Percentiles rank a stretch among this genome's conserved stretches.
These are phyloP conservation scores for Alternaria postmessia DNA, from an alignment of 2,329 filamentous ascomycete genomes.

Conservation along the genomic window DNA sequence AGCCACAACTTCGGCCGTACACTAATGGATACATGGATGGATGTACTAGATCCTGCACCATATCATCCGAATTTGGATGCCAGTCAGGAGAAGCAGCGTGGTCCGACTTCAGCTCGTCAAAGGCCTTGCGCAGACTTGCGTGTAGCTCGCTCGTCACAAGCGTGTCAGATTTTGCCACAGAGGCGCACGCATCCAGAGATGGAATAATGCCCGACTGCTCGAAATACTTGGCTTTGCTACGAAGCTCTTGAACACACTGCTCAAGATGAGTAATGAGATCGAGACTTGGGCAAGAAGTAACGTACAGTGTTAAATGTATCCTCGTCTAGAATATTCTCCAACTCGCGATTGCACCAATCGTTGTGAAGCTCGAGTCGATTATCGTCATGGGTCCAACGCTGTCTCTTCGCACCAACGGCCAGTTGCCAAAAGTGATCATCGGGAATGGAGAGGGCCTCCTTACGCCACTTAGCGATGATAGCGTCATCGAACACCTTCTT, in stretches of 20 bases:
- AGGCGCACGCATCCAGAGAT: constrained; percentile 56
- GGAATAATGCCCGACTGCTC: constrained; percentile 53
- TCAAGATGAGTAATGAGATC: background rate
- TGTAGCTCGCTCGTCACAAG: constrained; percentile 52
- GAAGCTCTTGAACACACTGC: constrained; percentile 54
- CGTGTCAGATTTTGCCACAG: constrained; percentile 64
- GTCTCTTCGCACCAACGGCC: constrained; percentile 15
- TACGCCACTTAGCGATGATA: constrained; percentile 35
- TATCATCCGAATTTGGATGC: constrained; percentile 65
- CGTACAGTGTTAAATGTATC: constrained; percentile 26
- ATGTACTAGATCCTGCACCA: constrained; percentile 69
- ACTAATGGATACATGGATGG: constrained; percentile 70
- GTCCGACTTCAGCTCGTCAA: constrained; percentile 60
- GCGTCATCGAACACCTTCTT: constrained; percentile 50
- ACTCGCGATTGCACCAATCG: background rate
- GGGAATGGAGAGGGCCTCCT: constrained; percentile 31
- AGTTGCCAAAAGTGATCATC: constrained; percentile 24
- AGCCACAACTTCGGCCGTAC: constrained; percentile 59
- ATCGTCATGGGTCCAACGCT: constrained; percentile 11
- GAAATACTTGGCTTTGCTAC: constrained; percentile 60
- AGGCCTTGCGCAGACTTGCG: constrained; percentile 54
- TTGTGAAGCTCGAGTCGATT: background rate
- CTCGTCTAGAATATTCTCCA: constrained; percentile 25
- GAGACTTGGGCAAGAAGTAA: background rate
- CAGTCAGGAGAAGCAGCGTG: constrained; percentile 55